Conservation (phyloP, 2,329 filamentous ascomycete species). For the Aspergillus nomiae region DNA sequence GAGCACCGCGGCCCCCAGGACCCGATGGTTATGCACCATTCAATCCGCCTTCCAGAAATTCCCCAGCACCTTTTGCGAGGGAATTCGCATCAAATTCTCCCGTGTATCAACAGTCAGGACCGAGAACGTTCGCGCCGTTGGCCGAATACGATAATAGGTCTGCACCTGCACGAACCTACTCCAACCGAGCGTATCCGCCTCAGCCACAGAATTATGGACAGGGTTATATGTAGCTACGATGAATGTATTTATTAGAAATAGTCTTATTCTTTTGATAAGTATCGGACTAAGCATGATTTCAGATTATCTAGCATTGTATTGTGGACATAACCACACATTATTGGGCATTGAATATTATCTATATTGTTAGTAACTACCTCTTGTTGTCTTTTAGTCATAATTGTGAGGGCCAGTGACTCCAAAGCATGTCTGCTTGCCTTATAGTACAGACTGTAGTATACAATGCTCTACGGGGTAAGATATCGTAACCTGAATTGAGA, state of each 20-base stretch:
- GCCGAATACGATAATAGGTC: constrained; percentile 24
- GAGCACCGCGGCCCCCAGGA: constrained; percentile 12
- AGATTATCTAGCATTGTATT: background rate
- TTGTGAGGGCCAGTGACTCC: too few species aligned
- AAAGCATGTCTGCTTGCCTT: too few species aligned
- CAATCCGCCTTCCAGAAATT: constrained; percentile 16
- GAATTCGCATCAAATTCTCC: constrained; percentile 5
- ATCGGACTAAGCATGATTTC: background rate
- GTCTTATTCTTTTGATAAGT: background rate
- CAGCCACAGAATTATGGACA: constrained; percentile 12
- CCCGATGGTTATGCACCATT: constrained; percentile 26
- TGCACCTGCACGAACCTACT: constrained; percentile 25
- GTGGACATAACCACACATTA: background rate
- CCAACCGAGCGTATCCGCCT: constrained; percentile 17
- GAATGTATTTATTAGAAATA: background rate
- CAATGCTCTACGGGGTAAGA: too few species aligned
- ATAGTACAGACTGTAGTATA: too few species aligned
- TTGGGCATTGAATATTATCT: too few species aligned
- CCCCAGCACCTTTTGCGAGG: constrained; percentile 3
- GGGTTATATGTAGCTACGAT: constrained; percentile 12
- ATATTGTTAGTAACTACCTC: too few species aligned
- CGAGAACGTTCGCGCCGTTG: constrained; percentile 24
- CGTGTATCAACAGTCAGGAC: constrained; percentile 22
- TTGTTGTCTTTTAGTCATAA: too few species aligned
- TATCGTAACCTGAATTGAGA: too few species aligned